A percentile compares a stretch with the other conserved stretches of the same genome.
Evolutionary conservation across 2,329 filamentous ascomycete species (phyloP).

Genomic region (Elsinoe batatas): DNA sequence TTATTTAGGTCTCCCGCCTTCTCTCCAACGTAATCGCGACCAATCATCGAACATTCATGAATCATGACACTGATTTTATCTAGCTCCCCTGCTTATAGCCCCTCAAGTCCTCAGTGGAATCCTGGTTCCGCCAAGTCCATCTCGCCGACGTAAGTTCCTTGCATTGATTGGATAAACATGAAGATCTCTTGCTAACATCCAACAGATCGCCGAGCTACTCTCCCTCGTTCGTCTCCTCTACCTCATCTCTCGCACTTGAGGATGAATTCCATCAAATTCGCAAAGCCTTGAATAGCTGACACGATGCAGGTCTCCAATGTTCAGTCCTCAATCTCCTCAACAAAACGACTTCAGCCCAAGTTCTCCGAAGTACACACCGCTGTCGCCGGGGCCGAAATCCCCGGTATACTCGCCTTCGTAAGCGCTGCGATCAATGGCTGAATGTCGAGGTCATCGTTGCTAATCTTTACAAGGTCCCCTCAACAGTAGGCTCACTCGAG

Average conservation of each 20-base stretch:
- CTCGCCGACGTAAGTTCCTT: slow-evolving; percentile 26
- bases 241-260: not conserved
- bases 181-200: not conserved
- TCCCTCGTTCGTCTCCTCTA: slow-evolving; percentile 25
- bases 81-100: slow-evolving; percentile 35
- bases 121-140: slow-evolving; percentile 30
- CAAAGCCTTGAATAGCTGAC: not conserved
- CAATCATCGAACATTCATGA: not conserved
- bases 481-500: slow-evolving; percentile 9
- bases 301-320: slow-evolving; percentile 43
- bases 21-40: slow-evolving; percentile 31
- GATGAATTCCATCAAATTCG: not conserved
- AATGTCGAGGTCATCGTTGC: not conserved
- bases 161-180: too few species aligned
- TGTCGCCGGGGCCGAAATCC: slow-evolving; percentile 22
- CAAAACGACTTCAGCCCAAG: slow-evolving; percentile 24
- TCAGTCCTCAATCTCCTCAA: slow-evolving; percentile 45
- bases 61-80: not conserved
- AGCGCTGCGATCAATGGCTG: slow-evolving; percentile 22
- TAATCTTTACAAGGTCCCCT: slow-evolving; percentile 21
- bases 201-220: slow-evolving; percentile 33
- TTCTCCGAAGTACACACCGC: slow-evolving; percentile 23
- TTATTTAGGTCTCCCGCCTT: slow-evolving; percentile 44
- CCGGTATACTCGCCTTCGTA: slow-evolving; percentile 46
- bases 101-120: slow-evolving; percentile 27